These are phyloP conservation scores for Suhomyces sp. DNA, from an alignment of 805 yeast species.

Conservation along the genomic window DNA sequence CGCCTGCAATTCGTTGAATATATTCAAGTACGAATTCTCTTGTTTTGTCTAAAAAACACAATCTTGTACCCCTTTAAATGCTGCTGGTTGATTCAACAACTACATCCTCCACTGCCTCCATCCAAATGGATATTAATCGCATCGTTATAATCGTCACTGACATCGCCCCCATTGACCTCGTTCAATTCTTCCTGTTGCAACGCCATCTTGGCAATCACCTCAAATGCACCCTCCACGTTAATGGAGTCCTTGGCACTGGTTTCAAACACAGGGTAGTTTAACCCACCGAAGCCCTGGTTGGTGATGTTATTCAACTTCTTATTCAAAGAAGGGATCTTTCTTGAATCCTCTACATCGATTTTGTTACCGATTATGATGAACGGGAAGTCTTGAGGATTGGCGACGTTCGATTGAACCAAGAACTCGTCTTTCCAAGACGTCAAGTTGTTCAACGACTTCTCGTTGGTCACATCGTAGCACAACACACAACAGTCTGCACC, in stretches of 20 bases:
- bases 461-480: constrained; percentile 93
- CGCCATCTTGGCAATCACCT: constrained; percentile 93
- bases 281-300: constrained; percentile 55
- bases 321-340: constrained; percentile 62
- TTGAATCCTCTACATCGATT: constrained; percentile 89
- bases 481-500: constrained; percentile 98
- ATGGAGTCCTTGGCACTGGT: constrained; percentile 98
- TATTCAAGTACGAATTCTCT: too few relatives aligned
- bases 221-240: constrained; percentile 93
- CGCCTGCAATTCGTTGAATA: too few relatives aligned
- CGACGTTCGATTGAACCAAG: constrained; percentile 86
- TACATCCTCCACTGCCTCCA: constrained; percentile 73
- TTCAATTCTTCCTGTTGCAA: constrained; percentile 91
- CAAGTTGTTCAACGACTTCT: constrained; percentile 86
- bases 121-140: constrained; percentile 94
- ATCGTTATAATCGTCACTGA: constrained; percentile 84
- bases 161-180: constrained; percentile 63
- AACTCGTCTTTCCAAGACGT: constrained; percentile 95
- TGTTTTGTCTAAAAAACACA: too few relatives aligned
- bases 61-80: too few relatives aligned
- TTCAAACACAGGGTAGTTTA: constrained; percentile 80
- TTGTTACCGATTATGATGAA: constrained; percentile 94
- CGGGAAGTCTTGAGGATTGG: constrained; percentile 93
- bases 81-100: constrained; percentile 61
- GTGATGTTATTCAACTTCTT: constrained; percentile 51